phyloP scores from a whole-genome alignment of 1,284 basidiomycete species.

The Coriolopsis trogii region DNA sequence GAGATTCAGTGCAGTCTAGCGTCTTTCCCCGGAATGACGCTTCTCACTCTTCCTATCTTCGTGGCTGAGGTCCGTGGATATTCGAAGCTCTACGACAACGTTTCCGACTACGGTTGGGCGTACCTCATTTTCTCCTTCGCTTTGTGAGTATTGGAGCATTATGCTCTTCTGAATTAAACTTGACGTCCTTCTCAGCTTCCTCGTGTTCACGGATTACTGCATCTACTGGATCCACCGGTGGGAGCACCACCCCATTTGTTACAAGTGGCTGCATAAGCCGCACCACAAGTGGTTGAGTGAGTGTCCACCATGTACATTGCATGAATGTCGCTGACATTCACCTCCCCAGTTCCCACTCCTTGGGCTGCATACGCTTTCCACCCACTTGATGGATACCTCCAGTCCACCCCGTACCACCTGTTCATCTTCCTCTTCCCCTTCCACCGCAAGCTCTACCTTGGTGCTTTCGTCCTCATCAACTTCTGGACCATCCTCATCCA shows the following conservation, averaged over 20 bases:
- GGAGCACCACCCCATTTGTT: slow-evolving; percentile 86
- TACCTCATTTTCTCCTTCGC: slow-evolving; percentile 67
- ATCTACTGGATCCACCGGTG: slow-evolving; percentile 92
- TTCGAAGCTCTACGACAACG: slow-evolving; percentile 77
- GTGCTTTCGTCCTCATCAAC: slow-evolving; percentile 87
- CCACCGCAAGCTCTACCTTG: slow-evolving; percentile 83
- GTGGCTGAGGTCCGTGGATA: slow-evolving; percentile 90
- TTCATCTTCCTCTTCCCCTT: slow-evolving; percentile 93
- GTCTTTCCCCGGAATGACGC: slow-evolving; percentile 81
- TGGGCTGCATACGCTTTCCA: slow-evolving; percentile 98
- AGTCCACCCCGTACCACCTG: slow-evolving; percentile 94
- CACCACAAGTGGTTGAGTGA: slow-evolving; percentile 98
- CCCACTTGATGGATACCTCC: slow-evolving; percentile 91
- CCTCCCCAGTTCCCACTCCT: slow-evolving; percentile 85
- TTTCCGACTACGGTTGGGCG: slow-evolving; percentile 71
- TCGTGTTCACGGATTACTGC: slow-evolving; percentile 94
- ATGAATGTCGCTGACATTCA: slow-evolving; percentile 9
- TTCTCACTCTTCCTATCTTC: slow-evolving; percentile 94
- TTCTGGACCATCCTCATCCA: slow-evolving; percentile 96
- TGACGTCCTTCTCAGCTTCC: slow-evolving; percentile 56
- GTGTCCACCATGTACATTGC: slow-evolving; percentile 35
- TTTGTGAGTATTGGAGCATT: slow-evolving; percentile 52
- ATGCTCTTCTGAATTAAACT: neutral
- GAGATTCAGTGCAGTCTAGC: slow-evolving; percentile 83
- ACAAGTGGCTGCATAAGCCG: slow-evolving; percentile 93